Evolutionary conservation across 371 early-diverging fungal species (phyloP), one percentile per base, ranked within the genome.

Genomic region (Mortierella sp.): DNA sequence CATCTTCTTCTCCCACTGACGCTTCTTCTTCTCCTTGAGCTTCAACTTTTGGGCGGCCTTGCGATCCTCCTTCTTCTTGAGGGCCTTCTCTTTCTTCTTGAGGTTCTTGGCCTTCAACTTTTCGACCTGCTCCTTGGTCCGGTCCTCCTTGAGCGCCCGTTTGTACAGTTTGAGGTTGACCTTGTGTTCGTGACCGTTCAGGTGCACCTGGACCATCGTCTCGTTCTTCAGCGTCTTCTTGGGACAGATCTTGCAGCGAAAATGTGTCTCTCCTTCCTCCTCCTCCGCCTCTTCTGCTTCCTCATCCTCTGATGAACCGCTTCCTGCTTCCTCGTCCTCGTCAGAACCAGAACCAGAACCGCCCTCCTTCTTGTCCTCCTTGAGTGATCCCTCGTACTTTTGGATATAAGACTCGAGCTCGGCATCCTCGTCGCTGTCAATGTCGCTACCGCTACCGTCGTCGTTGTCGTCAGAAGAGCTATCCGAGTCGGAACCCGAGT

Each of bases 161-260:
- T 85, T 85, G 79, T 81, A 85, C 21, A 76, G 51, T 61, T 73
- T 74, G 43, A 81, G 74, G 50, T 78, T 80, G 71, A 55, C 70
- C 76, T 81, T 85, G 81, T 85, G 85, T 67, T 78, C 76, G n/a
- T 81, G 73, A 9, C 85, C 85, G 54, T 81, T 72, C 73, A 85
- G 71, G 67, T 85, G 85, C 40, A 85, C 81, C 43, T 81, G 31
- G 70, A 85, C 85, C 85, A 85, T 85, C 59, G 74, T 80, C 59
- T 77, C 67, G 69, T 85, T 85, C 81, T 85, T 85, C 71, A 85
- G 85, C 6, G 69, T 72, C 74, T 85, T 85, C 44, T 75, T 77
- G 48, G 85, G 85, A 28, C 85, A 85, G 74, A 85, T 78, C 79
- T 85, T 85, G 81, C 85, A 85, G 50, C 85, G 85, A 72, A 75